Percentiles rank a stretch among this genome's conserved stretches.
These are phyloP conservation scores for Collybia nuda DNA, from an alignment of 768 basidiomycete species.

Conservation along the genomic window DNA sequence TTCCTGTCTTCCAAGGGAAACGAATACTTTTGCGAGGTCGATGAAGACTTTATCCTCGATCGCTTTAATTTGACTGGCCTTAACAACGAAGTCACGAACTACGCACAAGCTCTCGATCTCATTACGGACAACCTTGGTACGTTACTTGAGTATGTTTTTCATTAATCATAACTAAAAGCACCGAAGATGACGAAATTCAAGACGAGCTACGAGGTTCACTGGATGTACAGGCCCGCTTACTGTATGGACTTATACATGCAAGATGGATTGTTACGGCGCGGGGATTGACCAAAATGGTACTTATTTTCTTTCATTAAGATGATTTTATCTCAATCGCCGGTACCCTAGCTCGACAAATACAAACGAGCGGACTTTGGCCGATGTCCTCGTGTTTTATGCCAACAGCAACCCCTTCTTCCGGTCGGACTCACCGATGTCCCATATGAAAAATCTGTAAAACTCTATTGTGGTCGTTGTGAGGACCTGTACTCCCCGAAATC, in stretches of 20 bases:
- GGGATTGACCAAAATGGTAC: slow-evolving; percentile 93
- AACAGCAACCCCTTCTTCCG: slow-evolving; percentile 91
- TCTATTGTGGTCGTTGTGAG: slow-evolving; percentile 97
- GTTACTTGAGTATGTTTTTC: slow-evolving; percentile 20
- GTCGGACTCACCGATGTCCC: slow-evolving; percentile 97
- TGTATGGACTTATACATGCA: slow-evolving; percentile 97
- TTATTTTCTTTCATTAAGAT: background rate
- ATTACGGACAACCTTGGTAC: slow-evolving; percentile 94
- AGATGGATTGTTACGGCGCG: slow-evolving; percentile 95
- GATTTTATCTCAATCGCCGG: background rate
- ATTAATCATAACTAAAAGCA: background rate
- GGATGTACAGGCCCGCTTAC: slow-evolving; percentile 88
- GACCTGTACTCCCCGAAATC: slow-evolving; percentile 98
- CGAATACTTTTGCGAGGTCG: slow-evolving; percentile 99
- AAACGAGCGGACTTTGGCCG: slow-evolving; percentile 98
- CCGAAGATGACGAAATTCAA: slow-evolving; percentile 86
- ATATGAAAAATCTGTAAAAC: slow-evolving; percentile 98
- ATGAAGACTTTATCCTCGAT: slow-evolving; percentile 98
- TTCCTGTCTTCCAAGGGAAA: slow-evolving; percentile 97
- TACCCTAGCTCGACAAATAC: slow-evolving; percentile 85
- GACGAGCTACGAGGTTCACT: slow-evolving; percentile 91
- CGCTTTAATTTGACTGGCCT: slow-evolving; percentile 97
- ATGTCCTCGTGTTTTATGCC: slow-evolving; percentile 96
- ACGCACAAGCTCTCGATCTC: slow-evolving; percentile 89
- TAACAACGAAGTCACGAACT: slow-evolving; percentile 95